Conservation (phyloP, 345 rosid species). For the Euphorbia peplus region DNA sequence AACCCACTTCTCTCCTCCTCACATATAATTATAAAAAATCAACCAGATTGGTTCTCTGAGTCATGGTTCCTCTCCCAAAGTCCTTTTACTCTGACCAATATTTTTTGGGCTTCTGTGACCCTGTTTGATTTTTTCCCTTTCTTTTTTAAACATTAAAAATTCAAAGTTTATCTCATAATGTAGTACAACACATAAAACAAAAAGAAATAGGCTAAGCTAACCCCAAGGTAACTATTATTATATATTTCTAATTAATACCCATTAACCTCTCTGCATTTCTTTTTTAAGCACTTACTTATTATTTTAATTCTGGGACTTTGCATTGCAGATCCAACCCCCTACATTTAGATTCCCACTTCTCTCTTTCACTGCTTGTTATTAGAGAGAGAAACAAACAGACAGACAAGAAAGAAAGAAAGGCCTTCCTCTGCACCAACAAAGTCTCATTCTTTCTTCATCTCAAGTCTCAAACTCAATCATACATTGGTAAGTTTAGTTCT, state of each 20-base stretch:
- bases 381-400: conserved; percentile 22
- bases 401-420: neutral
- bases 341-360: conserved; percentile 37
- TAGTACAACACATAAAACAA: conserved; percentile 47
- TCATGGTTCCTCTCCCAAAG: conserved; percentile 39
- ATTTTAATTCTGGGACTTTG: conserved; percentile 32
- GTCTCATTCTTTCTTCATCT: conserved; percentile 19
- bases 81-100: conserved; percentile 35
- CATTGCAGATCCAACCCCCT: conserved; percentile 57
- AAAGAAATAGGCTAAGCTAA: conserved; percentile 36
- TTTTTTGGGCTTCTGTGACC: conserved; percentile 33
- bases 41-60: conserved; percentile 1
- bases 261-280: conserved; percentile 37
- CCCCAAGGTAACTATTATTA: conserved; percentile 28
- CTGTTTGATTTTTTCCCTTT: too few relatives aligned
- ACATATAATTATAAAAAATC: neutral
- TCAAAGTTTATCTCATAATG: neutral
- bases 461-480: conserved; percentile 12
- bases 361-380: conserved; percentile 42
- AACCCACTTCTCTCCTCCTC: too few relatives aligned
- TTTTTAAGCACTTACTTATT: conserved; percentile 44
- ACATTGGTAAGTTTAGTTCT: too few relatives aligned
- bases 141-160: too few relatives aligned
- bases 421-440: conserved; percentile 18
- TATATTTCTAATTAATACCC: conserved; percentile 22